These are phyloP conservation scores for Amaranthus palmeri DNA, from an alignment of 148 eudicot species.

Conservation along the genomic window DNA sequence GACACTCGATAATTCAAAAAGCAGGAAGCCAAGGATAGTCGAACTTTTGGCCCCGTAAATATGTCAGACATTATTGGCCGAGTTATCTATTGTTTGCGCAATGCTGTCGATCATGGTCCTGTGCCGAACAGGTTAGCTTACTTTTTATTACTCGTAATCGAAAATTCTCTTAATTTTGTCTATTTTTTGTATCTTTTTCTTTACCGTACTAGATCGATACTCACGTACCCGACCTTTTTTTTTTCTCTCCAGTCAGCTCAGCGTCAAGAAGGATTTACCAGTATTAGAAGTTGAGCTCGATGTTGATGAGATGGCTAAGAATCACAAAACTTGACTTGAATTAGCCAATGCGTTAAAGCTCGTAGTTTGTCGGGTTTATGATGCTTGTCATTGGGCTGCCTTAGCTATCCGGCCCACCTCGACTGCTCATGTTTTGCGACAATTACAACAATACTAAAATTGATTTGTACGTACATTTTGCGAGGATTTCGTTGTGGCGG, in stretches of 20 bases:
- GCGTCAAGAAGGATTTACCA: conserved; percentile 48
- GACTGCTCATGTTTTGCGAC: not conserved
- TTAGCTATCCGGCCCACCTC: not conserved
- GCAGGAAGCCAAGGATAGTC: conserved; percentile 93
- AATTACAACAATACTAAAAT: conserved; percentile 2
- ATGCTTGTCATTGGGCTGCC: not conserved
- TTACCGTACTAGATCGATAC: no score
- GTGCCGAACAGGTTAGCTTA: conserved; percentile 68
- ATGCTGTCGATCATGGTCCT: conserved; percentile 91
- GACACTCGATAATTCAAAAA: conserved; percentile 6
- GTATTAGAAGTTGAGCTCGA: conserved; percentile 83
- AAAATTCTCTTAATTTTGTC: no score
- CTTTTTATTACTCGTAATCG: no score
- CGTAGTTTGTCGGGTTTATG: not conserved
- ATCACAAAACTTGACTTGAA: conserved; percentile 46
- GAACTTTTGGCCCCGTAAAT: conserved; percentile 71
- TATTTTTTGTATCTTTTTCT: no score
- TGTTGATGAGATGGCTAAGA: conserved; percentile 87
- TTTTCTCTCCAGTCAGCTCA: conserved; percentile 16
- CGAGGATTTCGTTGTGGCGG: not conserved
- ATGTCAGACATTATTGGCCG: conserved; percentile 76
- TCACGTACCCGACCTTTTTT: not conserved
- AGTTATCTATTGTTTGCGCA: conserved; percentile 75
- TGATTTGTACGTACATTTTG: conserved; percentile 14
- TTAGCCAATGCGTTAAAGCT: not conserved